Percentiles rank a stretch among this genome's conserved stretches.
Conservation (phyloP, 2,329 filamentous ascomycete genomes). For the Fusarium tuaranense region DNA sequence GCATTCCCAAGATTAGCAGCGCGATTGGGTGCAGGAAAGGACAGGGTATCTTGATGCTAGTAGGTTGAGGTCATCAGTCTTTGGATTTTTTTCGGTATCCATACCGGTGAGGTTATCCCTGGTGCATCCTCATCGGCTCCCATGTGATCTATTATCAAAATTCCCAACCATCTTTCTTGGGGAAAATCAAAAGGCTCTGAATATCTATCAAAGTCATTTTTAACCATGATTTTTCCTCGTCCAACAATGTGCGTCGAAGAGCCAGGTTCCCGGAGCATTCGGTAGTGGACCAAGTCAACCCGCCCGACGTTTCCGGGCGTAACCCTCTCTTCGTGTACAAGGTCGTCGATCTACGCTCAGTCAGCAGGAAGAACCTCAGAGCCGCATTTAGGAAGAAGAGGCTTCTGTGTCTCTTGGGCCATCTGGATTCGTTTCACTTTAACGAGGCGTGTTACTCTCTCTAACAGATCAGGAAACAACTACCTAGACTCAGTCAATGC, state of each 20-base stretch:
- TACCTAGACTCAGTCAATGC: not conserved
- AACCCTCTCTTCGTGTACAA: constrained; percentile 13
- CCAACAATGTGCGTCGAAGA: constrained; percentile 8
- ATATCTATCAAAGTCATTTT: not conserved
- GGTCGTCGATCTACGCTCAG: constrained; percentile 25
- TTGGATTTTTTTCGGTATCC: not conserved
- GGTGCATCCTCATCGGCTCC: not conserved
- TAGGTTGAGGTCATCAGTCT: constrained; percentile 1
- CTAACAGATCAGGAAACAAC: constrained; percentile 16
- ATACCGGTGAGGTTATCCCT: not conserved
- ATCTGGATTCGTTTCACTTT: constrained; percentile 29
- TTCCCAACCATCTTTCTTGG: not conserved
- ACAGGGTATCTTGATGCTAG: not conserved
- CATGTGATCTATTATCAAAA: not conserved
- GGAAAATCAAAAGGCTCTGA: not conserved
- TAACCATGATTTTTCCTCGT: not conserved
- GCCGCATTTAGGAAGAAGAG: not conserved
- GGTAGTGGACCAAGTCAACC: constrained; percentile 27
- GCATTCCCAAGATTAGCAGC: constrained; percentile 23
- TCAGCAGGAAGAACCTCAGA: constrained; percentile 17
- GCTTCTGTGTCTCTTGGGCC: constrained; percentile 13
- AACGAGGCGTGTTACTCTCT: constrained; percentile 22
- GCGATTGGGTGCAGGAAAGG: constrained; percentile 8
- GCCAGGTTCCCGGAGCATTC: constrained; percentile 15
- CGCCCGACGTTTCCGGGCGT: constrained; percentile 44